A percentile compares a stretch with the other conserved stretches of the same genome.
These are phyloP conservation scores for Clitopilus hobsonii DNA, from an alignment of 768 basidiomycete genomes.

Conservation along the genomic window DNA sequence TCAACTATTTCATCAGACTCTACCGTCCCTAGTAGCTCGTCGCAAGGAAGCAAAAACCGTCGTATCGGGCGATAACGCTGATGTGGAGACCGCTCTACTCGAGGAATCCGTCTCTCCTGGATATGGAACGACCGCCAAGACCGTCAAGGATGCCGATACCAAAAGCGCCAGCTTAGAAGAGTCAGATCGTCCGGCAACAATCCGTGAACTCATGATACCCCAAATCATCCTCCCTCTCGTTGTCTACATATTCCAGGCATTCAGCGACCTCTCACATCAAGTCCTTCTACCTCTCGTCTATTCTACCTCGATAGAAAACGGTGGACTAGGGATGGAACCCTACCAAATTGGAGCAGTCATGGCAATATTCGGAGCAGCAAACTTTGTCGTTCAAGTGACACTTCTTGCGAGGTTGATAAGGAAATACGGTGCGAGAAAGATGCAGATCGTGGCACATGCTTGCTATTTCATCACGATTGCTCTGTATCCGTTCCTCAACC, in stretches of 20 bases:
- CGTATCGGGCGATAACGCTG: background rate
- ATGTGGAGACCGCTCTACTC: background rate
- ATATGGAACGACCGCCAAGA: background rate
- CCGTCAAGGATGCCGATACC: background rate
- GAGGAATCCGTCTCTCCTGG: conserved; percentile 12
- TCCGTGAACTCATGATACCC: conserved; percentile 19
- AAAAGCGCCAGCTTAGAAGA: background rate
- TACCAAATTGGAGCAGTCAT: conserved; percentile 33
- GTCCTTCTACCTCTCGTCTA: conserved; percentile 42
- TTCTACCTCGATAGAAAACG: conserved; percentile 35
- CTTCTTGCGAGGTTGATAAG: conserved; percentile 27
- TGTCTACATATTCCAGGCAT: conserved; percentile 34
- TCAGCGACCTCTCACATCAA: conserved; percentile 34
- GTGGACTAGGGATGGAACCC: conserved; percentile 38
- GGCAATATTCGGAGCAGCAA: conserved; percentile 29
- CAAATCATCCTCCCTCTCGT: conserved; percentile 32
- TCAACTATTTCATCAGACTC: conserved; percentile 14
- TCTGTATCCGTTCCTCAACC: conserved; percentile 36
- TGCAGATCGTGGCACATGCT: conserved; percentile 27
- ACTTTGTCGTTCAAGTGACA: conserved; percentile 30
- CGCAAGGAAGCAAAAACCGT: conserved; percentile 4
- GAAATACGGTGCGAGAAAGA: conserved; percentile 26
- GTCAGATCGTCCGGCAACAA: conserved; percentile 7
- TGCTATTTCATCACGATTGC: conserved; percentile 23
- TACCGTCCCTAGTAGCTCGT: conserved; percentile 8